Conservation (phyloP, 2,329 filamentous ascomycete genomes). For the Aplosporella prunicola region DNA sequence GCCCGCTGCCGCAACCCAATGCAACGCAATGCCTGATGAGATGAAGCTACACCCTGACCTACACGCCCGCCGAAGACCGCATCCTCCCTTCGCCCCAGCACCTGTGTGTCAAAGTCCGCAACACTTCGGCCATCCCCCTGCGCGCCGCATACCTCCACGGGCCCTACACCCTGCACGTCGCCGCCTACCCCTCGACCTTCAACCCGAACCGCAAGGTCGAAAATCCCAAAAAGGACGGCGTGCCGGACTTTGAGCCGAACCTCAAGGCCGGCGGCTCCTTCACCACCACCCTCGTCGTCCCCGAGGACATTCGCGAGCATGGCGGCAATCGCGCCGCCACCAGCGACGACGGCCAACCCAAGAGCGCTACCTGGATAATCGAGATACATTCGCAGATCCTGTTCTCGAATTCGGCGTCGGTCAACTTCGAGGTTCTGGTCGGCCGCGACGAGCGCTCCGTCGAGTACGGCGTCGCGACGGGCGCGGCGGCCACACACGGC, state of each 20-base stretch:
- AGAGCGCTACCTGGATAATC: slow-evolving; percentile 73
- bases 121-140: slow-evolving; percentile 80
- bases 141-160: slow-evolving; percentile 95
- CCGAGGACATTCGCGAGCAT: slow-evolving; percentile 62
- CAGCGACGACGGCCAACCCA: slow-evolving; percentile 29
- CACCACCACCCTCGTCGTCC: slow-evolving; percentile 70
- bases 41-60: slow-evolving; percentile 67
- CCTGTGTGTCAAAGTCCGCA: slow-evolving; percentile 80
- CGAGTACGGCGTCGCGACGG: slow-evolving; percentile 51
- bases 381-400: slow-evolving; percentile 89
- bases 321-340: slow-evolving; percentile 33
- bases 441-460: slow-evolving; percentile 79
- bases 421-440: slow-evolving; percentile 79
- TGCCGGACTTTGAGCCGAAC: slow-evolving; percentile 90
- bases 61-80: slow-evolving; percentile 79
- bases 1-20: background rate
- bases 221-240: slow-evolving; percentile 58
- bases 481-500: slow-evolving; percentile 44
- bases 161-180: slow-evolving; percentile 81
- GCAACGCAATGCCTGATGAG: background rate
- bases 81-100: slow-evolving; percentile 77
- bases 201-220: slow-evolving; percentile 72
- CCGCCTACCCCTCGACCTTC: slow-evolving; percentile 76
- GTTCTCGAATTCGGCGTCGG: slow-evolving; percentile 80
- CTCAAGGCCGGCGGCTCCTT: slow-evolving; percentile 88